phyloP scores from a whole-genome alignment of 2,329 filamentous ascomycete genomes.

The Colletotrichum noveboracense region DNA sequence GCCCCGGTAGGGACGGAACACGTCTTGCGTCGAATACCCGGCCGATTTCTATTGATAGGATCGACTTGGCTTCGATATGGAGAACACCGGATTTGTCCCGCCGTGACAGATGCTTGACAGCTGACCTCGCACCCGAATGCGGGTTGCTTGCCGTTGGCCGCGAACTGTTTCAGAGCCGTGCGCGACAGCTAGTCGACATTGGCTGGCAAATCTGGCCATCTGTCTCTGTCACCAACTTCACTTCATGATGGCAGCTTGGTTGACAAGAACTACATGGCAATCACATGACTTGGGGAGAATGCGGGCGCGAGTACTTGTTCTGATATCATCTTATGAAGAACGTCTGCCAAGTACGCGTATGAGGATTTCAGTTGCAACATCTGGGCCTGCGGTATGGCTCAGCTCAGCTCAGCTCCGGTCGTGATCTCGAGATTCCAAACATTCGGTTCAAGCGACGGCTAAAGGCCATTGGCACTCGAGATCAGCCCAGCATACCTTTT shows the following conservation, averaged over 20 bases:
- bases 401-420: not conserved
- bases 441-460: not conserved
- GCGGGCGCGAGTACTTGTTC: not conserved
- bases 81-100: not conserved
- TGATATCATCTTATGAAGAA: not conserved
- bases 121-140: not conserved
- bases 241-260: not conserved
- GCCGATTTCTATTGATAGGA: constrained; percentile 20
- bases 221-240: not conserved
- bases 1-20: constrained; percentile 29
- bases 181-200: not conserved
- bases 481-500: not conserved
- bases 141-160: not conserved
- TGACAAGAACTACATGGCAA: not conserved
- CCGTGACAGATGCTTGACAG: not conserved
- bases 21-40: constrained; percentile 37
- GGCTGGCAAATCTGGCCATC: not conserved
- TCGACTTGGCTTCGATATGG: not conserved
- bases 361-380: not conserved
- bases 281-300: not conserved
- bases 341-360: not conserved
- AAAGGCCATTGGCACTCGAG: not conserved
- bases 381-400: not conserved
- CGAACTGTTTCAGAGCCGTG: not conserved
- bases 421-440: not conserved